Conservation (phyloP, 495 filamentous ascomycete species). For the Podospora tetraspora region DNA sequence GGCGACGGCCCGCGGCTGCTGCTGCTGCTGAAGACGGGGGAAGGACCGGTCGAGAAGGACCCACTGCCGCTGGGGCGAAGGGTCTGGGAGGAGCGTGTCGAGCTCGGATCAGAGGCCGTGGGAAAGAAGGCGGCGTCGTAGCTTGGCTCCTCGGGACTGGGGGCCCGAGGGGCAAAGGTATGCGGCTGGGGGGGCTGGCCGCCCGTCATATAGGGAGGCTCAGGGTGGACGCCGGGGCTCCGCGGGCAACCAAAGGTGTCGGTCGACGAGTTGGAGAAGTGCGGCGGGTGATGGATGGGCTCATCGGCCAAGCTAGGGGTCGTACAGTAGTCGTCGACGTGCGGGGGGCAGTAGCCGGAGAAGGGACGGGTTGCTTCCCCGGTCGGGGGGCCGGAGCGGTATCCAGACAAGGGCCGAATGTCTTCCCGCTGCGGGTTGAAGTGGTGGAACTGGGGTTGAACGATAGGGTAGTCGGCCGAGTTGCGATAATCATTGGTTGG, state of each 20-base stretch:
- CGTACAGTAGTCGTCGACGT: not conserved
- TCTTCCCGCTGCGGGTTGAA: not conserved
- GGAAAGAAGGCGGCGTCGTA: not conserved
- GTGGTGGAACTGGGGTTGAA: not conserved
- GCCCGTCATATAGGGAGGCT: not conserved
- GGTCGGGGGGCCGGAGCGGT: not conserved
- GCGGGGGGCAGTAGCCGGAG: not conserved
- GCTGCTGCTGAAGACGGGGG: not conserved
- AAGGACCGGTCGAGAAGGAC: not conserved
- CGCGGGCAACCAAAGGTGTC: not conserved
- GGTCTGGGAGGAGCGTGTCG: not conserved
- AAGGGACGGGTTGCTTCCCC: not conserved
- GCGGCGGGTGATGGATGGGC: no score
- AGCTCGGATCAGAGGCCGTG: not conserved
- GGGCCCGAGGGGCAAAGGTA: not conserved
- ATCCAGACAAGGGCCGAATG: not conserved
- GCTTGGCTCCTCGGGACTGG: not conserved
- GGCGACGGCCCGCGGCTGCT: not conserved
- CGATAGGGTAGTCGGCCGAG: not conserved
- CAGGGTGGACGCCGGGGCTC: not conserved
- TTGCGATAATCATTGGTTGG: not conserved
- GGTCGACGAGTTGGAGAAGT: not conserved
- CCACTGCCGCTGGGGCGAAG: not conserved
- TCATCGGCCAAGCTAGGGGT: not conserved
- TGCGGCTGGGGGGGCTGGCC: not conserved